Conservation (phyloP, 2,329 filamentous ascomycete genomes). For the Fragosphaeria purpurea region DNA sequence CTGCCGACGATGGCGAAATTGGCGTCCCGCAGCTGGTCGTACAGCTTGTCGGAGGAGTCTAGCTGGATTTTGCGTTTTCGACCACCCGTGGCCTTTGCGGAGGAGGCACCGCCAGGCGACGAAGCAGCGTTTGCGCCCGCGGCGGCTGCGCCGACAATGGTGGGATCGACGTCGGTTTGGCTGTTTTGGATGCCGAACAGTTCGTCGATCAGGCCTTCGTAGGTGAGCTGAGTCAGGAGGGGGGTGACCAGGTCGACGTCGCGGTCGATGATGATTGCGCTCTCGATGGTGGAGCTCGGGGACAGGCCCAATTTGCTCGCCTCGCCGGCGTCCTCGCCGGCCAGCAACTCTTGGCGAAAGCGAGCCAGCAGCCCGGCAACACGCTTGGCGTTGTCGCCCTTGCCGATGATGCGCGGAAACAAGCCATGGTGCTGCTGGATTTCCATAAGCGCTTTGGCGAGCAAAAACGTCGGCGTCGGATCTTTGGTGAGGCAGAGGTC, state of each 20-base stretch:
- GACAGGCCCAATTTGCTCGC: constrained; percentile 56
- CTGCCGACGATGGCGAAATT: constrained; percentile 94
- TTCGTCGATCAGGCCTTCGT: constrained; percentile 92
- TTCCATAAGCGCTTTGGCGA: constrained; percentile 87
- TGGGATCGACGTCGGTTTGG: constrained; percentile 84
- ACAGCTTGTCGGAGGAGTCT: constrained; percentile 82
- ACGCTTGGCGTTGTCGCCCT: constrained; percentile 86
- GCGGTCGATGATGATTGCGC: constrained; percentile 86
- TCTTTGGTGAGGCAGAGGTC: constrained; percentile 88
- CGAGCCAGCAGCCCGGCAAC: constrained; percentile 78
- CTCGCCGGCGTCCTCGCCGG: constrained; percentile 63
- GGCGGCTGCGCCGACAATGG: constrained; percentile 60
- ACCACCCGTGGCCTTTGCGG: constrained; percentile 30
- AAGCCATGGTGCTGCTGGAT: constrained; percentile 86
- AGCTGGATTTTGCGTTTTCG: constrained; percentile 81
- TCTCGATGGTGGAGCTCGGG: constrained; percentile 81
- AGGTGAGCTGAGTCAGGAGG: constrained; percentile 88
- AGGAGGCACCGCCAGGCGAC: constrained; percentile 43
- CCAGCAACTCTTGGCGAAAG: constrained; percentile 82
- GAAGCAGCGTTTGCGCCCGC: constrained; percentile 32
- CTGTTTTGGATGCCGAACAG: constrained; percentile 86
- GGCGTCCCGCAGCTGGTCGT: constrained; percentile 74
- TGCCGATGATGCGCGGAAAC: constrained; percentile 88
- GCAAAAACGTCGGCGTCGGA: constrained; percentile 77
- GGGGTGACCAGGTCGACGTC: constrained; percentile 90